phyloP scores from a whole-genome alignment of 2,329 filamentous ascomycete genomes.

The Lachnellula cervina region DNA sequence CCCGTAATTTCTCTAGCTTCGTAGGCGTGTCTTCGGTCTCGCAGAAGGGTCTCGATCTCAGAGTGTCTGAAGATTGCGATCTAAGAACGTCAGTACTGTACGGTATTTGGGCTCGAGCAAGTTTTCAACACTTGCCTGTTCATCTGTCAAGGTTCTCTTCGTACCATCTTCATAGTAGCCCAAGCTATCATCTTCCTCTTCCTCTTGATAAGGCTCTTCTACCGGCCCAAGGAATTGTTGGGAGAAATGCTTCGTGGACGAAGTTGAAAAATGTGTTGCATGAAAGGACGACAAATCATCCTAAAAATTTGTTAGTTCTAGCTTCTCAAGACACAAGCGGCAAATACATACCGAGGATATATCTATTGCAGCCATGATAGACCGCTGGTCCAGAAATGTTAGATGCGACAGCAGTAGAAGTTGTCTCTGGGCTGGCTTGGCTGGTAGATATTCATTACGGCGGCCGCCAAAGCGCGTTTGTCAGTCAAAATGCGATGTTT shows the following conservation, averaged over 20 bases:
- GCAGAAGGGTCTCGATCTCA: constrained; percentile 70
- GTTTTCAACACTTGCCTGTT: constrained; percentile 38
- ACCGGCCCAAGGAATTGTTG: constrained; percentile 42
- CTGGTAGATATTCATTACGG: constrained; percentile 1
- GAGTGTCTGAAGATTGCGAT: constrained; percentile 87
- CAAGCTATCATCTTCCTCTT: constrained; percentile 59
- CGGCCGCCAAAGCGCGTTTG: no score
- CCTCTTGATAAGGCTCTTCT: constrained; percentile 40
- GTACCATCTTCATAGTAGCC: constrained; percentile 84
- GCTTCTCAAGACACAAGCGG: not conserved
- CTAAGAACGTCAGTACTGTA: constrained; percentile 36
- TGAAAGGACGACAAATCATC: constrained; percentile 28
- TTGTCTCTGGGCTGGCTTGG: no score
- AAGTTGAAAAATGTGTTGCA: constrained; percentile 24
- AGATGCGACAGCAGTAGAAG: no score
- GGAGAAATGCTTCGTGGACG: constrained; percentile 51
- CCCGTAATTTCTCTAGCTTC: constrained; percentile 14
- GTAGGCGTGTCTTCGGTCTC: constrained; percentile 38
- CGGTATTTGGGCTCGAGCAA: not conserved
- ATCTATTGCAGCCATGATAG: constrained; percentile 29
- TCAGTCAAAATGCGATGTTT: no score
- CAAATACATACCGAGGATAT: constrained; percentile 35
- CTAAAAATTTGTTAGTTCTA: constrained; percentile 16
- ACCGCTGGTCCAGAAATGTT: not conserved
- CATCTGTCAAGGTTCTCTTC: constrained; percentile 85